phyloP scores from a whole-genome alignment of 2,329 filamentous ascomycete species.

The Trichophyton equinum region DNA sequence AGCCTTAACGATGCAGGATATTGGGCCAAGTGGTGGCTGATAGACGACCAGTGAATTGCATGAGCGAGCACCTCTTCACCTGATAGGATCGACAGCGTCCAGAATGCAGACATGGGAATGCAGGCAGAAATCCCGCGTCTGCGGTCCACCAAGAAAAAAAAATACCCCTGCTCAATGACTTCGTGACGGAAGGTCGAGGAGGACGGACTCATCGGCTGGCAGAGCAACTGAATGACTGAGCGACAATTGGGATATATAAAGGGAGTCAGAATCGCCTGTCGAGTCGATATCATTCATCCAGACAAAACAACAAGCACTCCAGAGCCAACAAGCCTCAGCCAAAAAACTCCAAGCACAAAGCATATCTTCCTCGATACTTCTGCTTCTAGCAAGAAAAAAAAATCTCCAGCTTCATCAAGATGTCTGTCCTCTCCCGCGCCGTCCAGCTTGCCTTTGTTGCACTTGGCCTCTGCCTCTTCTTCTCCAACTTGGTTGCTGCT shows the following conservation, averaged over 20 bases:
- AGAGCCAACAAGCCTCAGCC: not conserved
- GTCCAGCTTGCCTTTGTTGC: not conserved
- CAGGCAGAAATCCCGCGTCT: not conserved
- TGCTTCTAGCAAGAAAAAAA: not conserved
- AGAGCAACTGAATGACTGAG: not conserved
- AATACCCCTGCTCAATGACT: not conserved
- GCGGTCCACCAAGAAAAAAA: not conserved
- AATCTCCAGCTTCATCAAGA: not conserved
- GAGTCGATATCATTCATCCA: not conserved
- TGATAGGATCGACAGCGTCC: not conserved
- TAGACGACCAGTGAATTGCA: not conserved
- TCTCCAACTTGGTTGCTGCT: not conserved
- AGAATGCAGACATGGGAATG: not conserved
- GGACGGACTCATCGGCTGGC: not conserved
- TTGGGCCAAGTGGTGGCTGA: not conserved
- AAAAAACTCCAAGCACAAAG: not conserved
- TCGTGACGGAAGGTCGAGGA: not conserved
- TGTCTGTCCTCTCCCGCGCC: slow-evolving; percentile 7
- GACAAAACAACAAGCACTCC: not conserved
- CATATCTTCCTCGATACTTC: not conserved
- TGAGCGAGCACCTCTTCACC: not conserved
- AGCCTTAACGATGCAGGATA: not conserved
- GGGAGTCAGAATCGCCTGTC: not conserved
- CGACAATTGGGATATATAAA: not conserved
- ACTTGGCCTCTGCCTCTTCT: not conserved